These are phyloP conservation scores for Sugiyamaella mastotermitis DNA, from an alignment of 805 yeast species.

Conservation along the genomic window DNA sequence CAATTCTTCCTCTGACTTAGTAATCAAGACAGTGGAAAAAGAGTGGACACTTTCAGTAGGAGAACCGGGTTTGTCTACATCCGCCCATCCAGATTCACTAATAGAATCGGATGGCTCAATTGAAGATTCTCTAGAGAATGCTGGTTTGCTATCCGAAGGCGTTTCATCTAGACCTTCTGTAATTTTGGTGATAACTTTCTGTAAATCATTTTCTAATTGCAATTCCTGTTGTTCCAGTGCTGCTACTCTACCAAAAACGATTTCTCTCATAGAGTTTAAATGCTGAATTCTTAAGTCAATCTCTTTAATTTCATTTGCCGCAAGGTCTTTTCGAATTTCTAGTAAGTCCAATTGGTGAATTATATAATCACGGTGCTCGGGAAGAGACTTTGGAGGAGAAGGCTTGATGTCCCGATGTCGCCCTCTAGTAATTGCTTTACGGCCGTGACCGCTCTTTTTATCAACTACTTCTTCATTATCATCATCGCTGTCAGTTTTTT, in stretches of 20 bases:
- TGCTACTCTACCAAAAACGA: constrained; percentile 54
- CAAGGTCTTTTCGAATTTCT: constrained; percentile 58
- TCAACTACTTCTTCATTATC: constrained; percentile 3
- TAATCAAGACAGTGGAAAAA: not conserved
- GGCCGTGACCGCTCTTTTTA: constrained; percentile 18
- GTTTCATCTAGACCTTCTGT: constrained; percentile 8
- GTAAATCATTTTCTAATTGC: constrained; percentile 39
- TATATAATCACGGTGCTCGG: constrained; percentile 35
- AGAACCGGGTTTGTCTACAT: not conserved
- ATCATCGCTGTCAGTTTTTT: constrained; percentile 7
- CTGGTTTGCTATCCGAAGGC: constrained; percentile 9
- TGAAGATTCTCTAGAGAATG: constrained; percentile 1
- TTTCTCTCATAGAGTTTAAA: constrained; percentile 44
- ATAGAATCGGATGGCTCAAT: not conserved
- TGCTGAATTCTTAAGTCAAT: constrained; percentile 52
- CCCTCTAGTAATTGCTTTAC: constrained; percentile 14
- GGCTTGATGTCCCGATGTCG: constrained; percentile 38
- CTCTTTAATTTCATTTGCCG: constrained; percentile 59
- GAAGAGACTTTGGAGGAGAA: constrained; percentile 37
- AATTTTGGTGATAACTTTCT: constrained; percentile 11
- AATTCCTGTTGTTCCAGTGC: constrained; percentile 55
- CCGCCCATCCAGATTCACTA: not conserved
- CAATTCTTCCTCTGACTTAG: constrained; percentile 11
- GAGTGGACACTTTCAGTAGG: constrained; percentile 4
- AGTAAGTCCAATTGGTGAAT: constrained; percentile 45